phyloP scores from a whole-genome alignment of 257 asterid genomes.

The Solanum gandarillasii region DNA sequence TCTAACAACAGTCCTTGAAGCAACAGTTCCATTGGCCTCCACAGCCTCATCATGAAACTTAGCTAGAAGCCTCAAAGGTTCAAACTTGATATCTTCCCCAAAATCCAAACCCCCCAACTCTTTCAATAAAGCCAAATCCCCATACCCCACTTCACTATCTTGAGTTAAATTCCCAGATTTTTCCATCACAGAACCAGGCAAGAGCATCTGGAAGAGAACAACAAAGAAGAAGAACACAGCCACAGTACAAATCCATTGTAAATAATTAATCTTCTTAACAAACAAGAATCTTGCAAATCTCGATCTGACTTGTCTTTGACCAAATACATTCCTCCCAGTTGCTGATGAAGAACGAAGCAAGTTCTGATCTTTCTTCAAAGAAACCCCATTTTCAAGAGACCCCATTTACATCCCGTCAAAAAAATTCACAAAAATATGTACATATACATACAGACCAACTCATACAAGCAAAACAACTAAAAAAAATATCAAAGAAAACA shows the following conservation, averaged over 20 bases:
- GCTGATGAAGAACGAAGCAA: slow-evolving; percentile 37
- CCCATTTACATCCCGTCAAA: slow-evolving; percentile 74
- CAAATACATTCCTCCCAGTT: slow-evolving; percentile 7
- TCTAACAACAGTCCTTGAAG: slow-evolving; percentile 34
- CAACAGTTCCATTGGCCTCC: slow-evolving; percentile 24
- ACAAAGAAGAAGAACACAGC: slow-evolving; percentile 54
- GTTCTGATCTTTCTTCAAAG: slow-evolving; percentile 39
- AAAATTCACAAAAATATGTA: background rate
- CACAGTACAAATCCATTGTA: slow-evolving; percentile 45
- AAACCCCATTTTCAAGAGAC: slow-evolving; percentile 50
- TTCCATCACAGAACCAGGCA: slow-evolving; percentile 49
- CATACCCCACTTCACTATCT: slow-evolving; percentile 13
- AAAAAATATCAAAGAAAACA: background rate
- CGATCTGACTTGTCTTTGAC: slow-evolving; percentile 61
- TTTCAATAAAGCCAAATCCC: slow-evolving; percentile 37
- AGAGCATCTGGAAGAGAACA: slow-evolving; percentile 46
- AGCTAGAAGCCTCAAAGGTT: slow-evolving; percentile 34
- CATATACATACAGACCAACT: background rate
- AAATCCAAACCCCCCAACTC: slow-evolving; percentile 46
- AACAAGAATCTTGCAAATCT: slow-evolving; percentile 60
- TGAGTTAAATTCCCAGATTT: slow-evolving; percentile 20
- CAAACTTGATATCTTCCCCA: slow-evolving; percentile 69
- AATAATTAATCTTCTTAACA: slow-evolving; percentile 44
- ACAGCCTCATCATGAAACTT: slow-evolving; percentile 39
- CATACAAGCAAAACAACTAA: background rate